phyloP scores from a whole-genome alignment of 148 eudicot genomes.

The Talinum fruticosum region DNA sequence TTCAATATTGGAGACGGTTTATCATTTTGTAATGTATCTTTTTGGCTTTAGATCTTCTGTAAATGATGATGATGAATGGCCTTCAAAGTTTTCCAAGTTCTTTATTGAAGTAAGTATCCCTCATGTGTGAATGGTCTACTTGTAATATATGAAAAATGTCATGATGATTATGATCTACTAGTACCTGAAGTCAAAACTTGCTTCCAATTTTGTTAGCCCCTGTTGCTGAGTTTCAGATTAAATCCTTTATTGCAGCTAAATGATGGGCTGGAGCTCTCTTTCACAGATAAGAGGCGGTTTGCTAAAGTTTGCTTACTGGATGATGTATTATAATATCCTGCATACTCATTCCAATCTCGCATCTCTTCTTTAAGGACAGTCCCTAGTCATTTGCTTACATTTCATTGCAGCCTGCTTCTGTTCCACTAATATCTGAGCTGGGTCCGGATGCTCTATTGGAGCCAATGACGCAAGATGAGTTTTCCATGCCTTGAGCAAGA shows the following conservation, averaged over 20 bases:
- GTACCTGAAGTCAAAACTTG: not conserved
- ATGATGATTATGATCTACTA: not conserved
- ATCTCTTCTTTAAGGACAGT: conserved; percentile 7
- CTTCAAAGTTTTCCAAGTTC: conserved; percentile 90
- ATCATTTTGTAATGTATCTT: not conserved
- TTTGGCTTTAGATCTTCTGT: conserved; percentile 76
- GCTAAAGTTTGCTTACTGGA: conserved; percentile 90
- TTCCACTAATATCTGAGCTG: conserved; percentile 88
- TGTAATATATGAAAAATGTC: not conserved
- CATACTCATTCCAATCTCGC: conserved; percentile 1
- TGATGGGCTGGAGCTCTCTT: conserved; percentile 93
- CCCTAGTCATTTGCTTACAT: conserved; percentile 10
- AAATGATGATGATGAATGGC: conserved; percentile 91
- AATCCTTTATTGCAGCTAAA: conserved; percentile 50
- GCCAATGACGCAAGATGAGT: conserved; percentile 68
- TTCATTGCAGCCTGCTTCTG: conserved; percentile 61
- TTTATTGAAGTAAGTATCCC: conserved; percentile 71
- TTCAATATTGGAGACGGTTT: not conserved
- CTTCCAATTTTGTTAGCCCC: not conserved
- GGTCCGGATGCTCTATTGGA: conserved; percentile 92
- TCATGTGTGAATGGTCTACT: not conserved
- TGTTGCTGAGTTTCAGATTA: conserved; percentile 2
- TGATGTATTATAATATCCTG: conserved; percentile 45
- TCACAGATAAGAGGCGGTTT: conserved; percentile 97
- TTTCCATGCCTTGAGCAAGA: conserved; percentile 54